Conservation (phyloP, 495 filamentous ascomycete genomes). For the Lindgomyces ingoldianus region DNA sequence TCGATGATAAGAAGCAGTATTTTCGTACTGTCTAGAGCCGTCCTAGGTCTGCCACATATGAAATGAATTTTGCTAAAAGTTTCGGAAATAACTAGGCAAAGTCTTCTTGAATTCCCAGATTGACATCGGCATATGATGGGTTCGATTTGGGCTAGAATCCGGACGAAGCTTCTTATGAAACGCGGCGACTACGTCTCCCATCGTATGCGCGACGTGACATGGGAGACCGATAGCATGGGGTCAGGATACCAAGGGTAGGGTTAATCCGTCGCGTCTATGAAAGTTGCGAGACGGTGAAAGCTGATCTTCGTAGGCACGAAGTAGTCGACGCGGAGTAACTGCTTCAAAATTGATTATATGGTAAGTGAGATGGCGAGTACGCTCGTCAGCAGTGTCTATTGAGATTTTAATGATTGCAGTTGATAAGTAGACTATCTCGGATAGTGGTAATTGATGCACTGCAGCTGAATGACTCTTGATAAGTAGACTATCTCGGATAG, state of each 20-base stretch:
- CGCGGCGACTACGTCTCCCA: conserved; percentile 46
- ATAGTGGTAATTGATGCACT: conserved; percentile 46
- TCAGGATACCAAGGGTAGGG: conserved; percentile 47
- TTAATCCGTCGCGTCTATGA: conserved; percentile 42
- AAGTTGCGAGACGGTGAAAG: conserved; percentile 39
- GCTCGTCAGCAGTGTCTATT: conserved; percentile 52
- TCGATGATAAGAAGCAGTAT: too few relatives aligned
- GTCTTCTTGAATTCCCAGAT: conserved; percentile 25
- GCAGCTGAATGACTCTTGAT: too few relatives aligned
- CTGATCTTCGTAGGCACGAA: conserved; percentile 46
- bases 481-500: conserved; percentile 50
- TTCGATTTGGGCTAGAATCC: conserved; percentile 20
- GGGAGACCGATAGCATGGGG: conserved; percentile 50
- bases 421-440: conserved; percentile 51
- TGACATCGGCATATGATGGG: conserved; percentile 21
- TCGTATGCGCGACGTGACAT: conserved; percentile 50
- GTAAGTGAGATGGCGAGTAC: conserved; percentile 53
- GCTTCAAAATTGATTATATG: conserved; percentile 54
- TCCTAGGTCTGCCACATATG: too few relatives aligned
- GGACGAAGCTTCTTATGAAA: conserved; percentile 38
- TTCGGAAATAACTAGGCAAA: conserved; percentile 29
- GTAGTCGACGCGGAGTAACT: conserved; percentile 48
- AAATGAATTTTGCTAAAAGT: conserved; percentile 20
- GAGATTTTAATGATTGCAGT: conserved; percentile 49
- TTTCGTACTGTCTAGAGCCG: too few relatives aligned